phyloP scores from a whole-genome alignment of 1,139 yeast species.

The Candida tropicalis region DNA sequence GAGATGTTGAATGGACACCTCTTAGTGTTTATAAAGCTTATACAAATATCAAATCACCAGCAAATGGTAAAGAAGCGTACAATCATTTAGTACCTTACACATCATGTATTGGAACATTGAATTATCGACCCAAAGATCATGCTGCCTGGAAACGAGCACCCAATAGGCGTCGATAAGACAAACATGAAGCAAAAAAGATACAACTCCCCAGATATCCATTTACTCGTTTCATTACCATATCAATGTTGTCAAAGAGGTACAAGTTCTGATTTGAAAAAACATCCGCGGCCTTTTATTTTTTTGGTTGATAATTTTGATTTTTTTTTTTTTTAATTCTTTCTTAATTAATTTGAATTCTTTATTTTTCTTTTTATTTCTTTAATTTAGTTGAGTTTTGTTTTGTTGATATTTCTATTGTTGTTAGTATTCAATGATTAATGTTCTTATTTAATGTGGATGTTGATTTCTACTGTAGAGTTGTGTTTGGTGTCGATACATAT shows the following conservation, averaged over 20 bases:
- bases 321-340: background rate
- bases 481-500: background rate
- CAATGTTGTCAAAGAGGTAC: no score
- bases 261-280: no score
- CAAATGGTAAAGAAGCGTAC: constrained; percentile 25
- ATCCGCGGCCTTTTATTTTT: background rate
- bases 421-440: background rate
- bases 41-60: constrained; percentile 31
- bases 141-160: constrained; percentile 26
- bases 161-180: constrained; percentile 17
- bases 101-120: constrained; percentile 19
- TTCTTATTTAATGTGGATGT: background rate
- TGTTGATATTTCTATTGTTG: background rate
- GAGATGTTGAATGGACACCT: constrained; percentile 36
- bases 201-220: no score
- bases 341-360: no score
- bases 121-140: constrained; percentile 20
- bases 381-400: background rate
- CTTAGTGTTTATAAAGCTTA: constrained; percentile 39
- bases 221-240: no score
- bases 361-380: background rate
- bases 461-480: background rate
- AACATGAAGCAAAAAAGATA: no score
- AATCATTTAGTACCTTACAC: constrained; percentile 19
- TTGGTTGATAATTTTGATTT: no score